Evolutionary conservation across 23 red algal species (phyloP).

Genomic region (Chondrus crispus): DNA sequence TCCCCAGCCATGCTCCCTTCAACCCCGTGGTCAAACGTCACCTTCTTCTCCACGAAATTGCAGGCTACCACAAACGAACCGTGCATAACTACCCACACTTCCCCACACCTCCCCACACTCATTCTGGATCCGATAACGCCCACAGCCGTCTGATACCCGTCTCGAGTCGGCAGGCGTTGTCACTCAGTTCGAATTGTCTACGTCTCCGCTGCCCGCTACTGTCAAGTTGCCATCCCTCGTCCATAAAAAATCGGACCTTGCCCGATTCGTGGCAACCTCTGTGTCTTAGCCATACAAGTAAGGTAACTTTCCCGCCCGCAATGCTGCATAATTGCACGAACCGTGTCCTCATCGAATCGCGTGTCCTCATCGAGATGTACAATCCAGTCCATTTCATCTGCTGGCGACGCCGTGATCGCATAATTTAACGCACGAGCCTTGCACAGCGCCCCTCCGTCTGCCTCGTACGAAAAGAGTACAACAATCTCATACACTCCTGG

Average conservation of each 20-base stretch:
- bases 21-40: conserved; percentile 71
- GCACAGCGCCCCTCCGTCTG: conserved; percentile 42
- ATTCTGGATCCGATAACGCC: conserved; percentile 64
- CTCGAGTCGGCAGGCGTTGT: conserved; percentile 69
- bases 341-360: conserved; percentile 45
- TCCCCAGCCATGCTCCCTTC: conserved; percentile 69
- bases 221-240: neutral
- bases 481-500: conserved; percentile 29
- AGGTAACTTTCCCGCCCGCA: conserved; percentile 29
- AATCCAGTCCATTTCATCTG: conserved; percentile 52
- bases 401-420: conserved; percentile 43
- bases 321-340: conserved; percentile 54
- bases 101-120: conserved; percentile 64
- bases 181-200: conserved; percentile 35
- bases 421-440: conserved; percentile 74
- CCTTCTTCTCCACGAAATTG: conserved; percentile 46
- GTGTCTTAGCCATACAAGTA: conserved; percentile 12
- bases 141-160: conserved; percentile 65
- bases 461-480: conserved; percentile 34
- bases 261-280: conserved; percentile 56
- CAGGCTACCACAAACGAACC: conserved; percentile 69
- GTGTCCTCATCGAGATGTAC: conserved; percentile 78
- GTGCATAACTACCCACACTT: conserved; percentile 81
- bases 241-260: conserved; percentile 78
- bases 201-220: neutral